phyloP scores from a whole-genome alignment of 441 rosid species.

The Pelargonium fulgidum region DNA sequence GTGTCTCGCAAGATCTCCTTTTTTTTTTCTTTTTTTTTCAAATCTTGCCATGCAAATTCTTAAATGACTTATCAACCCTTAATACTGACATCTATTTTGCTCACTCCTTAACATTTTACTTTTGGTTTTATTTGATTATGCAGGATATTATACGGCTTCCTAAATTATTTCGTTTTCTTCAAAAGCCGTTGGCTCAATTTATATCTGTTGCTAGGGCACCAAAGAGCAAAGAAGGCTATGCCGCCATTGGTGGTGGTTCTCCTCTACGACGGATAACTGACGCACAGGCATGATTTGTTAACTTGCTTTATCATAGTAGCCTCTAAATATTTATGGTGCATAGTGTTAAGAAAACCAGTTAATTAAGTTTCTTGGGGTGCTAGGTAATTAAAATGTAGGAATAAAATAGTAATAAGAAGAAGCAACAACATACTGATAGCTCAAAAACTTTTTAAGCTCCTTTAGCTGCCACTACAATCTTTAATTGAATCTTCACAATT shows the following conservation, averaged over 20 bases:
- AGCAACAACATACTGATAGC: too few species aligned
- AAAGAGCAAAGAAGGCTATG: conserved; percentile 87
- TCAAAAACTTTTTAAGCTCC: too few species aligned
- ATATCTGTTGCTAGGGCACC: conserved; percentile 87
- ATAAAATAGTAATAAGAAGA: too few species aligned
- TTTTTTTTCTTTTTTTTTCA: too few species aligned
- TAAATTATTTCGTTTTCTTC: conserved; percentile 75
- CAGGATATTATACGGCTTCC: conserved; percentile 96
- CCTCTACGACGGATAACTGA: conserved; percentile 82
- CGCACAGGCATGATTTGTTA: conserved; percentile 47
- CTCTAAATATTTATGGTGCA: background rate
- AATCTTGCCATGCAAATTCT: too few species aligned
- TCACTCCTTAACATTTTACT: conserved; percentile 10
- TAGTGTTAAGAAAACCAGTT: background rate
- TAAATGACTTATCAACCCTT: background rate
- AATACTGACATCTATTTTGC: background rate
- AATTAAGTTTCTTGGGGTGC: conserved; percentile 1
- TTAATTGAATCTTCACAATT: too few species aligned
- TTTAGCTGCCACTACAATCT: too few species aligned
- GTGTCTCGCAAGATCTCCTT: background rate
- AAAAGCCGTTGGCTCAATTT: conserved; percentile 91
- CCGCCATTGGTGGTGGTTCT: conserved; percentile 85
- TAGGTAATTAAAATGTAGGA: background rate
- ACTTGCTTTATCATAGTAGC: background rate
- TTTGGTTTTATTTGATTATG: conserved; percentile 4